Evolutionary conservation across 768 basidiomycete genomes (phyloP), one percentile per base, ranked within the genome.

Genomic region (Pulveroboletus ravenelii): DNA sequence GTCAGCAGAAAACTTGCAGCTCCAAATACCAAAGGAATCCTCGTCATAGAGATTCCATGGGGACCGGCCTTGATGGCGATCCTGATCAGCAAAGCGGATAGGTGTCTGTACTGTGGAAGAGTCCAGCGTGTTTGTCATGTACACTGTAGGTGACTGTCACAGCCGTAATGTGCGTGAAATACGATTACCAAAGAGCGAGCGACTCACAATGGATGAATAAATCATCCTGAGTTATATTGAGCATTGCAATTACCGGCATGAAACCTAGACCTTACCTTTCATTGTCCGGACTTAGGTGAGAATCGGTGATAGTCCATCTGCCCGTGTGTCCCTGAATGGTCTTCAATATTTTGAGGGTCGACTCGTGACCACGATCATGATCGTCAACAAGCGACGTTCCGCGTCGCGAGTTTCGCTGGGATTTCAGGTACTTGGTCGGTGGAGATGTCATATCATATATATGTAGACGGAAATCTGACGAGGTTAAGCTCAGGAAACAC

Each of bases 301-400:
- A 88, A 69, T 97, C 96, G 7, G 93, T 97, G 50, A 98, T 89
- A 0, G 94, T 96, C 94, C 93, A 98, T 32, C 81, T 75, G 0
- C 89, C 89, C 14, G 80, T 76, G 31, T 79, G 72, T 1, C 89
- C 94, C 62, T 83, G 78, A 41, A 95, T 87, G 1, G 81, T 82
- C 63, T 90, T 79, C 44, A 75, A 68, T 17, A 74, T 63, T 43
- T 74, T 75, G 62, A 81, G 71, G 7, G 73, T 76, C 6, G 76
- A 77, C 39, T 69, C 63, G 46, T 84, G 80, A 30, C 75, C 74
- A 70, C 54, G 58, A 6, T 64, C 67, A 32, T 56, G 63, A 27
- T 68, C 57, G 32, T 69, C 54, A 45, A 59, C 54, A 42, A 50
- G 41, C 5, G 51, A 54, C 39, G 59, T 27, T 49, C 59, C 48